Percentiles rank a stretch among this genome's conserved stretches.
Conservation (phyloP, 331 rosid species). For the Pyrus hybrid region DNA sequence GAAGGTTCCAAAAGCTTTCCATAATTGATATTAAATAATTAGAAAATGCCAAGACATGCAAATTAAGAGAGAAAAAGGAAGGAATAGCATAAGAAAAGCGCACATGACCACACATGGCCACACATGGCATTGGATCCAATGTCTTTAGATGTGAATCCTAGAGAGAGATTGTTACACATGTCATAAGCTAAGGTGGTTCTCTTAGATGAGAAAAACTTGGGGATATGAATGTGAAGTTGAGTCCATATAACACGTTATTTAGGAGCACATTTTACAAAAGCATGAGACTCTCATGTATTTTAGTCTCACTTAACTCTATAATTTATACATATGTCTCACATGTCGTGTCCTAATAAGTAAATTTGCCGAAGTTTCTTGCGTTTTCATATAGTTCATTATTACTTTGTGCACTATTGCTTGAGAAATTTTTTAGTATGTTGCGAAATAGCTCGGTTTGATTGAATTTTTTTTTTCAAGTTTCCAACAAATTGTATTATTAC, state of each 20-base stretch:
- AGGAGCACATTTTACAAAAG: neutral
- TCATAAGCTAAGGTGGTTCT: neutral
- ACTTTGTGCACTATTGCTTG: neutral
- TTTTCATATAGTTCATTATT: neutral
- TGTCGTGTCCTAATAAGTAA: no score
- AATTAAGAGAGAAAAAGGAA: neutral
- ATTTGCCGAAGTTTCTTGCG: neutral
- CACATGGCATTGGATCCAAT: neutral
- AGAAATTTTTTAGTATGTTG: no score
- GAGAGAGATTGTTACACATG: neutral
- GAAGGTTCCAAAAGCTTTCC: neutral
- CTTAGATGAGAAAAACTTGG: neutral
- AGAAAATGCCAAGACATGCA: neutral
- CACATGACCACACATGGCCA: neutral
- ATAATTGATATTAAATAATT: neutral
- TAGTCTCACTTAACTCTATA: neutral
- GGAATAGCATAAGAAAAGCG: neutral
- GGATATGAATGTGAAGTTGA: neutral
- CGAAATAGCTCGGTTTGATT: no score
- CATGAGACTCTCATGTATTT: no score
- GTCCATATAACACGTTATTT: rapidly evolving
- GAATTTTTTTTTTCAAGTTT: no score
- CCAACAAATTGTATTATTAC: no score
- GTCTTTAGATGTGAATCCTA: neutral
- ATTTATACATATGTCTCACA: no score